These are phyloP conservation scores for Geotrichum klebahnii DNA, from an alignment of 1,139 yeast genomes.

Conservation along the genomic window DNA sequence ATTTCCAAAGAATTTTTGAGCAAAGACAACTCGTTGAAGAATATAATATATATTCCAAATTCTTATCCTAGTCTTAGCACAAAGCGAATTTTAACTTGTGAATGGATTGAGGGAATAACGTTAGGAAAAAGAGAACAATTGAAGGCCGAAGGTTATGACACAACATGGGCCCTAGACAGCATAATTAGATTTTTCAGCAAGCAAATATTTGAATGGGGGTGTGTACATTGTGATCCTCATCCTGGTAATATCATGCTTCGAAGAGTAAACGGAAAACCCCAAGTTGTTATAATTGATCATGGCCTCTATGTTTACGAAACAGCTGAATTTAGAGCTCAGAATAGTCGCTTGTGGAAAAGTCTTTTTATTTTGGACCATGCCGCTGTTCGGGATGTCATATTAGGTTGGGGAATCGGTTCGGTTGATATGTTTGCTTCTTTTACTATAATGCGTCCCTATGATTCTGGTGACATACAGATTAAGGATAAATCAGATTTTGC, in stretches of 20 bases:
- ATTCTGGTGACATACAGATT: neutral
- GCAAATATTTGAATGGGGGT: conserved; percentile 71
- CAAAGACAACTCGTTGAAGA: conserved; percentile 39
- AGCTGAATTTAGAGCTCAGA: conserved; percentile 52
- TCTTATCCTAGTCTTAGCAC: conserved; percentile 48
- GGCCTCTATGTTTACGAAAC: conserved; percentile 61
- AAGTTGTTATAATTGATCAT: conserved; percentile 69
- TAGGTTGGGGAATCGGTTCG: conserved; percentile 68
- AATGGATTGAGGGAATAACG: conserved; percentile 73
- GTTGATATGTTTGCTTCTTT: conserved; percentile 61
- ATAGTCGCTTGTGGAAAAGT: conserved; percentile 60
- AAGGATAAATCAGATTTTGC: conserved; percentile 28
- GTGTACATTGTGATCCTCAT: conserved; percentile 78
- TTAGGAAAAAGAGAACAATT: conserved; percentile 48
- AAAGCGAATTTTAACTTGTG: conserved; percentile 55
- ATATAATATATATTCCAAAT: conserved; percentile 50
- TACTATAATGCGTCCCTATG: conserved; percentile 51
- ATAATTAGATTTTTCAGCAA: conserved; percentile 57
- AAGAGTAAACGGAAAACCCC: conserved; percentile 43
- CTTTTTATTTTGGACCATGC: conserved; percentile 52
- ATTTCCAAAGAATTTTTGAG: conserved; percentile 37
- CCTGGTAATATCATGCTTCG: conserved; percentile 71
- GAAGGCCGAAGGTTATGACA: conserved; percentile 43
- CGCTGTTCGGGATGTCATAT: conserved; percentile 50
- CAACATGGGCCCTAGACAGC: conserved; percentile 48